These are phyloP conservation scores for Sphaerulina vaccinii DNA, from an alignment of 2,329 filamentous ascomycete species.

Conservation along the genomic window DNA sequence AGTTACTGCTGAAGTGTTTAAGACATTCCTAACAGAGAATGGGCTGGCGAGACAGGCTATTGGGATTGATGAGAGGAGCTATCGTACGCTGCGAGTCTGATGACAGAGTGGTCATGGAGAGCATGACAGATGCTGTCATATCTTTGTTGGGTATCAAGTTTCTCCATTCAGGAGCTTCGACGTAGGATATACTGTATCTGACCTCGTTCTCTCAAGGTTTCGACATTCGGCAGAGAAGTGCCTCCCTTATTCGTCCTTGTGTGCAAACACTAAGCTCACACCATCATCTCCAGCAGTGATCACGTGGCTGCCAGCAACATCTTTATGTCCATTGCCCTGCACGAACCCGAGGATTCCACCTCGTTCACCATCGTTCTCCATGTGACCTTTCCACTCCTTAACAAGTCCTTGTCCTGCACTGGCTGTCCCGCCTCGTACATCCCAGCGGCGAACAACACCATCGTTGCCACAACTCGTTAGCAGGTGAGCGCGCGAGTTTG, in stretches of 20 bases:
- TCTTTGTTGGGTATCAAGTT: too few species aligned
- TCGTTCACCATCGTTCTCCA: conserved; percentile 72
- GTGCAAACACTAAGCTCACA: conserved; percentile 61
- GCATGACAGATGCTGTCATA: too few species aligned
- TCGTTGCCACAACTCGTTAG: conserved; percentile 90
- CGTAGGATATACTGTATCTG: background rate
- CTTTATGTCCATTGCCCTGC: conserved; percentile 59
- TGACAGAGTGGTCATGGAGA: too few species aligned
- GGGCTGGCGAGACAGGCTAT: too few species aligned
- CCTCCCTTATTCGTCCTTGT: background rate
- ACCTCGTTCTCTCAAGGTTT: too few species aligned
- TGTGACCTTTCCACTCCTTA: conserved; percentile 87
- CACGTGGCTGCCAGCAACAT: conserved; percentile 61
- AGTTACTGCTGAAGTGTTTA: too few species aligned
- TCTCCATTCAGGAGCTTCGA: too few species aligned
- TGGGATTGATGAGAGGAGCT: too few species aligned
- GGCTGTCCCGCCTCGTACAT: conserved; percentile 67
- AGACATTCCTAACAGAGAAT: too few species aligned
- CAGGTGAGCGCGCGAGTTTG: conserved; percentile 55
- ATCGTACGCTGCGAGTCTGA: too few species aligned
- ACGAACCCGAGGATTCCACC: conserved; percentile 91
- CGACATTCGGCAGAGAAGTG: background rate
- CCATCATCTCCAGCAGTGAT: conserved; percentile 91
- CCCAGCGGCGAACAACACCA: conserved; percentile 86
- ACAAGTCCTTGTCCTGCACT: conserved; percentile 68